Conservation (phyloP, 345 rosid species). For the Dipteronia dyeriana region DNA sequence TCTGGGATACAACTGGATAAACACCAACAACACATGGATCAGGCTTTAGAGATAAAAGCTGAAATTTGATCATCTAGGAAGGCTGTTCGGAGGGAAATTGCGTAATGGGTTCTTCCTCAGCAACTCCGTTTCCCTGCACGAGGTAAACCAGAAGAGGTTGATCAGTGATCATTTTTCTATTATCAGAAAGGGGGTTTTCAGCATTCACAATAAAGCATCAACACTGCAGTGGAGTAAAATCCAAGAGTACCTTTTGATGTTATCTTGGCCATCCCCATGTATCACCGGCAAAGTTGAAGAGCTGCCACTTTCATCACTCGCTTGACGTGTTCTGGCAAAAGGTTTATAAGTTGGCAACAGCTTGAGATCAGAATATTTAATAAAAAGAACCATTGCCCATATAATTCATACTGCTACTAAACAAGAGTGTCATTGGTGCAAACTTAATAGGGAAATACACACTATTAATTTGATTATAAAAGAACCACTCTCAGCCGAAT, state of each 20-base stretch:
- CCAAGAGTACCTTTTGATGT: slow-evolving; percentile 41
- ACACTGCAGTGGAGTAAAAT: neutral
- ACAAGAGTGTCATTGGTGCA: neutral
- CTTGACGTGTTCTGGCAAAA: slow-evolving; percentile 27
- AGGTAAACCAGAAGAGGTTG: neutral
- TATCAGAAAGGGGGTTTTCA: neutral
- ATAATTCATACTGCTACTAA: neutral
- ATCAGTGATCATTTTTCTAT: neutral
- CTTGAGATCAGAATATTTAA: neutral
- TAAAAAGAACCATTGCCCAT: neutral
- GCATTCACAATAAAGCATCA: neutral
- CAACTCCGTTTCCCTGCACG: slow-evolving; percentile 71
- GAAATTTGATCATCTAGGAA: slow-evolving; percentile 57
- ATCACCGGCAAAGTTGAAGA: slow-evolving; percentile 41
- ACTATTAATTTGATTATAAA: neutral
- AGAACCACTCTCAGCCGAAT: neutral
- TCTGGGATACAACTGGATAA: neutral
- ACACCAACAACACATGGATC: slow-evolving; percentile 10
- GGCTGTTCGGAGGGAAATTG: slow-evolving; percentile 71
- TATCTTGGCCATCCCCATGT: slow-evolving; percentile 39
- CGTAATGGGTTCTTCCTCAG: slow-evolving; percentile 79
- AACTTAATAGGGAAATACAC: neutral
- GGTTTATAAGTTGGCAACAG: neutral
- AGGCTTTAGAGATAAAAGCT: slow-evolving; percentile 56
- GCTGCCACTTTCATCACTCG: slow-evolving; percentile 23